Conservation (phyloP, 2,329 filamentous ascomycete genomes). For the Drechslerella stenobrocha region DNA sequence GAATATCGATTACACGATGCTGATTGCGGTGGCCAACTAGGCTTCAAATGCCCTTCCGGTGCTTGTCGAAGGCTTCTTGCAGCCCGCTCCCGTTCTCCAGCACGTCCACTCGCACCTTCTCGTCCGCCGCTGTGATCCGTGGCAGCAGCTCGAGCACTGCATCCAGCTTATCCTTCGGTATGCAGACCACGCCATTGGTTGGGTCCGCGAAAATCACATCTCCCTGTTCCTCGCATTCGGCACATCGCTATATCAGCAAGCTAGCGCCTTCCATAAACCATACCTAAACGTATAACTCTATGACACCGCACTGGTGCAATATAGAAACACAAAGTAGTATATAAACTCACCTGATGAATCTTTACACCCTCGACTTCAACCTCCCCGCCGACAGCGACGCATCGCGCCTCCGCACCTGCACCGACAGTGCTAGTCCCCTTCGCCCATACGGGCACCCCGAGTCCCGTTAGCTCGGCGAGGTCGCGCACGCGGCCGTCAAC, state of each 20-base stretch:
- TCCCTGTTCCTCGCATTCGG: too few species aligned
- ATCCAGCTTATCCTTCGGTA: conserved; percentile 65
- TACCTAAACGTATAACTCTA: not conserved
- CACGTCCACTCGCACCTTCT: conserved; percentile 69
- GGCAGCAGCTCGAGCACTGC: conserved; percentile 67
- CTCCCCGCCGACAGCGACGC: conserved; percentile 60
- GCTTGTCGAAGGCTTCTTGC: conserved; percentile 67
- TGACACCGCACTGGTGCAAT: not conserved
- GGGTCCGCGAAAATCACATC: conserved; percentile 73
- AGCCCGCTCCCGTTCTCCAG: conserved; percentile 63
- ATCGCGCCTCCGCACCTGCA: conserved; percentile 62
- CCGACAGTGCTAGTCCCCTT: conserved; percentile 64
- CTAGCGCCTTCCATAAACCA: not conserved
- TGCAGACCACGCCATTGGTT: conserved; percentile 69
- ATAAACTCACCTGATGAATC: conserved; percentile 54
- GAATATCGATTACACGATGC: too few species aligned
- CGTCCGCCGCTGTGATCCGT: conserved; percentile 61
- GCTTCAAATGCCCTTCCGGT: conserved; percentile 55
- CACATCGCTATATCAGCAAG: conserved; percentile 51
- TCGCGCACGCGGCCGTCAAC: conserved; percentile 71
- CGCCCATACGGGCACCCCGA: conserved; percentile 66
- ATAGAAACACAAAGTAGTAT: not conserved
- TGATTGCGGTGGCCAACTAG: not conserved
- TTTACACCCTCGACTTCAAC: conserved; percentile 56
- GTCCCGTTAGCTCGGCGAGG: conserved; percentile 59